Evolutionary conservation across 1,139 yeast species (phyloP).

Genomic region (Spathaspora sp.): DNA sequence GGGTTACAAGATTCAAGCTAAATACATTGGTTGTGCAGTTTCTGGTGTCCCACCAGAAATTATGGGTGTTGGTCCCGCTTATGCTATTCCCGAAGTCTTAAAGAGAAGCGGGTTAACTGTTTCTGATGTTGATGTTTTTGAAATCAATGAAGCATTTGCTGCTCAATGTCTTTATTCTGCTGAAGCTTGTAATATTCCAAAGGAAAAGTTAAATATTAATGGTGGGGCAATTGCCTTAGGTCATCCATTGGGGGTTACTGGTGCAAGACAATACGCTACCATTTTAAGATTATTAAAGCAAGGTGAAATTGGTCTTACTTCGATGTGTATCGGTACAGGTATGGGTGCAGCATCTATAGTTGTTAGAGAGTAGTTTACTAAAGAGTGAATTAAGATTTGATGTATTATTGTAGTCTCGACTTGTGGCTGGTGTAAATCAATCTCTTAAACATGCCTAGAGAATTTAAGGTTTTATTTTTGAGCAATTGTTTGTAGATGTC

Average conservation of each 20-base stretch:
- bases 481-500: not conserved
- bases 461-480: not conserved
- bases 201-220: conserved; percentile 76
- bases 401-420: not conserved
- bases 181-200: conserved; percentile 62
- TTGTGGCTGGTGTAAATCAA: not conserved
- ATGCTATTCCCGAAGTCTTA: conserved; percentile 83
- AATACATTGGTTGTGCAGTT: conserved; percentile 71
- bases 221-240: conserved; percentile 98
- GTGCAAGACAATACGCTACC: conserved; percentile 93
- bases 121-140: conserved; percentile 72
- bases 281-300: conserved; percentile 73
- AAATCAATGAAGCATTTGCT: conserved; percentile 95
- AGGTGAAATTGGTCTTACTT: conserved; percentile 85
- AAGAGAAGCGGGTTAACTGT: conserved; percentile 60
- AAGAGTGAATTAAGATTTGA: not conserved
- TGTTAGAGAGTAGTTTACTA: conserved; percentile 60
- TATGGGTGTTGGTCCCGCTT: conserved; percentile 97
- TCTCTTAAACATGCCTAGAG: not conserved
- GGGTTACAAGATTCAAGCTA: conserved; percentile 66
- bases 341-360: conserved; percentile 96
- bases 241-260: conserved; percentile 94
- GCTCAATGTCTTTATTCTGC: conserved; percentile 86
- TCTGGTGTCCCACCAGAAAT: conserved; percentile 96
- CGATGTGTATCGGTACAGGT: conserved; percentile 98